A percentile compares a stretch with the other conserved stretches of the same genome.
These are phyloP conservation scores for Picochlorum sp. DNA, from an alignment of 139 green algal genomes.

Conservation along the genomic window DNA sequence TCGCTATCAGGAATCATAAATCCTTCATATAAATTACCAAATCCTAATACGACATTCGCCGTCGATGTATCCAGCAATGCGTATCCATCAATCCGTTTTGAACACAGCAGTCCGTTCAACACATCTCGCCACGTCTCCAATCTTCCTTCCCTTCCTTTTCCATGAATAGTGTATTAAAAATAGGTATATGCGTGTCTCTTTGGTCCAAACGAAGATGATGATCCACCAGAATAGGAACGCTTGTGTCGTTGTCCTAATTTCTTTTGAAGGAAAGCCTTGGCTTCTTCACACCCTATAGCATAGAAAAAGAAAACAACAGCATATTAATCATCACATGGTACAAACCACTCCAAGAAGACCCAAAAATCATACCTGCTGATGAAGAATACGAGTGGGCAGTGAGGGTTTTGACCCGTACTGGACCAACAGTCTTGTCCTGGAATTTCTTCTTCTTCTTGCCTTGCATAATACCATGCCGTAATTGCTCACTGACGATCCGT, in stretches of 20 bases:
- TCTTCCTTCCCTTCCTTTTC: no score
- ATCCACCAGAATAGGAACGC: no score
- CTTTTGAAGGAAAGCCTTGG: no score
- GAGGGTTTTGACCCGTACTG: background rate
- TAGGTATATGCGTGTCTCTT: no score
- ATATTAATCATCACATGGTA: no score
- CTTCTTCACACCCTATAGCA: no score
- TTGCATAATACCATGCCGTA: background rate
- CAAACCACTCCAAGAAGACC: no score
- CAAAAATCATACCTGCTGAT: no score
- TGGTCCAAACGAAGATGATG: no score
- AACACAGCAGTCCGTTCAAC: background rate
- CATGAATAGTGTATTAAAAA: no score
- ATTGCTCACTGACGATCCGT: constrained; percentile 8
- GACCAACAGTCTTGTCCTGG: background rate
- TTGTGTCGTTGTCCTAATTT: no score
- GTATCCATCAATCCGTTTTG: background rate
- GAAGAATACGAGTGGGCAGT: background rate
- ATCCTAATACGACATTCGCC: background rate
- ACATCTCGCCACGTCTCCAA: background rate
- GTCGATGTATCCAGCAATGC: constrained; percentile 1
- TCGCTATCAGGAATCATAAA: background rate
- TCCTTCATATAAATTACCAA: background rate
- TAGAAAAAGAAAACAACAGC: no score
- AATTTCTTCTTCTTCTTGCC: background rate